phyloP scores from a whole-genome alignment of 2,329 filamentous ascomycete genomes.

The Phialocephala sp. region DNA sequence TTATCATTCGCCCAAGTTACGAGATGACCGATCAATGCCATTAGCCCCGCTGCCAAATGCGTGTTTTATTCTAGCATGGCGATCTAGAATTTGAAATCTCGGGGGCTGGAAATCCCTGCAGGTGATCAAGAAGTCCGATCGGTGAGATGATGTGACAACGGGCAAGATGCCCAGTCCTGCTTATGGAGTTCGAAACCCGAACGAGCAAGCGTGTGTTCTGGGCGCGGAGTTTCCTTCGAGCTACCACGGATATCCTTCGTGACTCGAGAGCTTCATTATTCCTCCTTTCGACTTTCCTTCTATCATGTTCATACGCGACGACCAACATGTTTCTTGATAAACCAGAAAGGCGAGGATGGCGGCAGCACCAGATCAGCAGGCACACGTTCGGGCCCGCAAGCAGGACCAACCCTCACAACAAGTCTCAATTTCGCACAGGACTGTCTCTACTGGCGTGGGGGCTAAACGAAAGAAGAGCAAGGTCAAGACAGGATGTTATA shows the following conservation, averaged over 20 bases:
- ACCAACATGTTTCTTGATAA: neutral
- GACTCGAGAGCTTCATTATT: neutral
- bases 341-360: neutral
- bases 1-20: too few species aligned
- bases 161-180: neutral
- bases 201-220: neutral
- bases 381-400: neutral
- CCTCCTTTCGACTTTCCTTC: neutral
- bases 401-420: neutral
- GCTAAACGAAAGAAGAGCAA: constrained; percentile 8
- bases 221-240: neutral
- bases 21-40: too few species aligned
- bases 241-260: neutral
- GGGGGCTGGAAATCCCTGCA: too few species aligned
- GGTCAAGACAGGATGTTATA: constrained; percentile 24
- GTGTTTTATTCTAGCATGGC: neutral
- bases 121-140: too few species aligned
- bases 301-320: neutral
- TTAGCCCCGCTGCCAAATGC: too few species aligned
- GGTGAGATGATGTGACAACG: neutral
- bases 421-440: neutral
- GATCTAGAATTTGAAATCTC: neutral
- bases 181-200: neutral
- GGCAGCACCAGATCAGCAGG: neutral
- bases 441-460: neutral